A percentile compares a stretch with the other conserved stretches of the same genome.
Conservation (phyloP, 2,329 filamentous ascomycete genomes). For the Epichloe glyceriae region DNA sequence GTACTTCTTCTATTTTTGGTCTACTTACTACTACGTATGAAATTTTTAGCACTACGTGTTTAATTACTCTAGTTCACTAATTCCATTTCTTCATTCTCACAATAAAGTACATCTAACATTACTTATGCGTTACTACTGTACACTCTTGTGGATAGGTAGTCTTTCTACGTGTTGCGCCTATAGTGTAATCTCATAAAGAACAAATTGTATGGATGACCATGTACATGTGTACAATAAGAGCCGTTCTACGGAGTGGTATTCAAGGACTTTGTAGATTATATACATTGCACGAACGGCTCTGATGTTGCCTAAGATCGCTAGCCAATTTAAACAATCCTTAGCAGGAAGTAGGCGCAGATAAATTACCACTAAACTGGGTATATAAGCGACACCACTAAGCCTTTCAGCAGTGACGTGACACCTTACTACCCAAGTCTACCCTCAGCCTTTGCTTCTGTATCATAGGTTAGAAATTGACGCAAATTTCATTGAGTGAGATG, state of each 20-base stretch:
- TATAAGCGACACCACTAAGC: neutral
- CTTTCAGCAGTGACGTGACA: neutral
- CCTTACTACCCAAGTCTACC: conserved; percentile 46
- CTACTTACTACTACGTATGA: too few relatives aligned
- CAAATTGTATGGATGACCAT: neutral
- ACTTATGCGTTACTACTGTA: neutral
- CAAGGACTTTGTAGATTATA: neutral
- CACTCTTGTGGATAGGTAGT: neutral
- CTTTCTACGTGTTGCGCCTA: neutral
- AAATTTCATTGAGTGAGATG: neutral
- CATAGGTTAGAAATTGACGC: conserved; percentile 9
- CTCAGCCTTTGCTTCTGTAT: conserved; percentile 55
- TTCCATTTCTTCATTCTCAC: too few relatives aligned
- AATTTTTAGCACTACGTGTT: too few relatives aligned
- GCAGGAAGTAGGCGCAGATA: neutral
- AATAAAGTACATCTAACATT: neutral
- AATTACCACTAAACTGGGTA: neutral
- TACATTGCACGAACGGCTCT: neutral
- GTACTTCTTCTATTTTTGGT: too few relatives aligned
- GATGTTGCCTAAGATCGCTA: neutral
- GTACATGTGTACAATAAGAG: neutral
- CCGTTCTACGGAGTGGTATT: neutral
- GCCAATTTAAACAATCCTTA: neutral
- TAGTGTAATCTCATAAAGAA: neutral
- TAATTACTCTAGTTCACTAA: too few relatives aligned